Percentiles rank a stretch among this genome's conserved stretches.
These are phyloP conservation scores for Thalassiosira ordinaria DNA, from an alignment of 352 stramenopile species.

Conservation along the genomic window DNA sequence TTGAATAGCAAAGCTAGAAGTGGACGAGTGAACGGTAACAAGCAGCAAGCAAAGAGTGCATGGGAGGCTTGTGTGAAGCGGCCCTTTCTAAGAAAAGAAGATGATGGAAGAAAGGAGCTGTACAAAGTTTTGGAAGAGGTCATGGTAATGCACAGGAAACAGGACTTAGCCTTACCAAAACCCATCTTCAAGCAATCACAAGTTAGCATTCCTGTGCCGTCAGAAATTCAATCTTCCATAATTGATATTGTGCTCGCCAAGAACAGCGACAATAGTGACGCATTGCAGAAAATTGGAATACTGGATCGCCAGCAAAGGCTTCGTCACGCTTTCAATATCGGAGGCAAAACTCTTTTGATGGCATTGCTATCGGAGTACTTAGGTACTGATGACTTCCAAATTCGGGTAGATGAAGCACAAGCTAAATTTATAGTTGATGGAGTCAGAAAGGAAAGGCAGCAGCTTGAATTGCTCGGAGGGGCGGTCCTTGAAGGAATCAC, in stretches of 20 bases:
- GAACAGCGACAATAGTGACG: neutral
- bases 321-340: neutral
- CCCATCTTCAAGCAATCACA: conserved; percentile 71
- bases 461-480: conserved; percentile 38
- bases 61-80: conserved; percentile 62
- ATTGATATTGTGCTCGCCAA: conserved; percentile 14
- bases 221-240: conserved; percentile 55
- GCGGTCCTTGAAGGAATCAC: conserved; percentile 9
- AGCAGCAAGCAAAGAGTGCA: conserved; percentile 36
- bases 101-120: conserved; percentile 69
- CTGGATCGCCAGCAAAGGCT: conserved; percentile 10
- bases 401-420: conserved; percentile 55
- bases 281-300: conserved; percentile 27
- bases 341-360: conserved; percentile 32
- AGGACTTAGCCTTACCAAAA: conserved; percentile 86
- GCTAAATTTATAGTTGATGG: conserved; percentile 56
- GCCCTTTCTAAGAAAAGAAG: conserved; percentile 58
- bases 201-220: conserved; percentile 51
- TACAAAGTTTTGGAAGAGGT: conserved; percentile 89
- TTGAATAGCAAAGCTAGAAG: neutral
- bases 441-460: conserved; percentile 38
- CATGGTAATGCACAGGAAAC: conserved; percentile 94
- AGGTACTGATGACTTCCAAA: conserved; percentile 51
- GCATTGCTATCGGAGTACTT: conserved; percentile 49
- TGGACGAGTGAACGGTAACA: conserved; percentile 4